These are phyloP conservation scores for Lippia alba DNA, from an alignment of 305 asterid species.

Conservation along the genomic window DNA sequence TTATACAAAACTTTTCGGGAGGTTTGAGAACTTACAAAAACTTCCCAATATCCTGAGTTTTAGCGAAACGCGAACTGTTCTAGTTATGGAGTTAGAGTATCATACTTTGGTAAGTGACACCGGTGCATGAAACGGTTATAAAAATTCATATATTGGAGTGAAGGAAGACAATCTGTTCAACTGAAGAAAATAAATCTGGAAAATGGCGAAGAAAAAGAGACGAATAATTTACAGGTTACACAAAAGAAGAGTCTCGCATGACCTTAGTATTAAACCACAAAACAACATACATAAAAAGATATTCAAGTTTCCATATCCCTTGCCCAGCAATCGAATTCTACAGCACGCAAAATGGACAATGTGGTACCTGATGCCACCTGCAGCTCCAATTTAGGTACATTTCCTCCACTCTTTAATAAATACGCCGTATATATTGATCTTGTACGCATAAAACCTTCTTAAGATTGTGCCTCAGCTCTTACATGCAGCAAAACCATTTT, in stretches of 20 bases:
- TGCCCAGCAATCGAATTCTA: constrained; percentile 31
- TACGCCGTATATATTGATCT: constrained; percentile 46
- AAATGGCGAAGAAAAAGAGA: constrained; percentile 21
- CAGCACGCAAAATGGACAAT: constrained; percentile 35
- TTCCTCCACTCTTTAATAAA: constrained; percentile 33
- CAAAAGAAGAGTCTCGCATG: constrained; percentile 13
- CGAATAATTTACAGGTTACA: constrained; percentile 35
- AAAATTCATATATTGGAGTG: too few species aligned
- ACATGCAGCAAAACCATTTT: constrained; percentile 79
- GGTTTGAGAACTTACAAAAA: too few species aligned
- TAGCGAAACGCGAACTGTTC: too few species aligned
- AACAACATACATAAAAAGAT: constrained; percentile 21
- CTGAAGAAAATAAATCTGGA: constrained; percentile 8
- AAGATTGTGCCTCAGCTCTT: constrained; percentile 56
- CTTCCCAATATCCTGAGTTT: not conserved
- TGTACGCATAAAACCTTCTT: constrained; percentile 35
- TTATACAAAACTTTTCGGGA: too few species aligned
- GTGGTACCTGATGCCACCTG: constrained; percentile 31
- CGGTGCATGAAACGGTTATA: too few species aligned
- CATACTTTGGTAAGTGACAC: too few species aligned
- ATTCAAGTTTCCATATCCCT: constrained; percentile 19
- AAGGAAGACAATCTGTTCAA: not conserved
- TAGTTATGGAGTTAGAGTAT: too few species aligned
- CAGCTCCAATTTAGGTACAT: constrained; percentile 32
- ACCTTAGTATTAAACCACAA: constrained; percentile 21